These are phyloP conservation scores for Xanthoconium stramineum DNA, from an alignment of 768 basidiomycete genomes.

Conservation along the genomic window DNA sequence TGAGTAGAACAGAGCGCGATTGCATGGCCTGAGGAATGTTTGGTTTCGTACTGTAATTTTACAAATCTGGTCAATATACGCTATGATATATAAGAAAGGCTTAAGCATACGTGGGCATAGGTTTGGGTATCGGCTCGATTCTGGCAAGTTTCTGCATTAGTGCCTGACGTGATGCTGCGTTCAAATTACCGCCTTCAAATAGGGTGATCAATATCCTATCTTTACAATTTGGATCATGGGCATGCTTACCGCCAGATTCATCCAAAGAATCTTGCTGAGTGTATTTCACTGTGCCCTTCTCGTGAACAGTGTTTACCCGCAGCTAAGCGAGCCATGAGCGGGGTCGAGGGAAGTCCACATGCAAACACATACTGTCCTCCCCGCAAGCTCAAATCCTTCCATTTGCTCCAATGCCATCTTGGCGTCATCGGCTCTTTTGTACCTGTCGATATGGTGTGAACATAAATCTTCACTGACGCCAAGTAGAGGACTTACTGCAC, in stretches of 20 bases:
- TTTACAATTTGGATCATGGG: not conserved
- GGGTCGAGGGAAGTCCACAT: constrained; percentile 12
- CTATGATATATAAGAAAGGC: not conserved
- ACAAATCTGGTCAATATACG: constrained; percentile 12
- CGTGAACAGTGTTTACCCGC: constrained; percentile 89
- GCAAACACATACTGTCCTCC: constrained; percentile 65
- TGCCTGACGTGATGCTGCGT: constrained; percentile 96
- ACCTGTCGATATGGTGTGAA: constrained; percentile 44
- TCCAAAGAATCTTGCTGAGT: constrained; percentile 80
- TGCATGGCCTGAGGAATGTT: constrained; percentile 83
- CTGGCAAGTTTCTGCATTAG: constrained; percentile 99
- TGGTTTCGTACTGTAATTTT: constrained; percentile 55
- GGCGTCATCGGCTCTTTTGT: constrained; percentile 88
- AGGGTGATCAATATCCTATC: constrained; percentile 10
- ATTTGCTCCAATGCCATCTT: constrained; percentile 97
- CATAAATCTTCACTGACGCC: not conserved
- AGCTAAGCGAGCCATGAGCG: constrained; percentile 43
- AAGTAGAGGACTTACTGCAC: constrained; percentile 69
- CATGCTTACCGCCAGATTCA: constrained; percentile 74
- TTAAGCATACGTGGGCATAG: constrained; percentile 57
- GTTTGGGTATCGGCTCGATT: constrained; percentile 64
- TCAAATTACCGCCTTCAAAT: constrained; percentile 85
- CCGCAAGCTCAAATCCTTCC: constrained; percentile 98
- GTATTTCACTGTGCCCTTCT: constrained; percentile 77
- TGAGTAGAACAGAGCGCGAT: constrained; percentile 84